Evolutionary conservation across 176 grass and related monocot species (phyloP), one percentile per base, ranked within the genome.

Genomic region (Microstegium vimineum): DNA sequence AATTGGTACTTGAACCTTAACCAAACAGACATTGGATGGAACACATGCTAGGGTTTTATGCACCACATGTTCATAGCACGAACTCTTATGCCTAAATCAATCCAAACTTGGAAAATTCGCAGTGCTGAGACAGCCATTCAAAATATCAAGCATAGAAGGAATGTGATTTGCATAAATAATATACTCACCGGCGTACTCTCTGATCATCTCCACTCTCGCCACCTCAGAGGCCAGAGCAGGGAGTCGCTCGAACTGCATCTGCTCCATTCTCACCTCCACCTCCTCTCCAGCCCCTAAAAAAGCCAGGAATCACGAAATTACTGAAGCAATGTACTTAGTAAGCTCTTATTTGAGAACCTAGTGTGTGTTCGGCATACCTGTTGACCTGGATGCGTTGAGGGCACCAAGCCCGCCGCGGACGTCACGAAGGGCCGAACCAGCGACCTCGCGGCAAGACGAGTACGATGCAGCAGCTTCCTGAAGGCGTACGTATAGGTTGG

Each of bases 211-310:
- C 73, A 95, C 85, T 81, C 91, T 90, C 75, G 87, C 85, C 32
- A 99, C 97, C 82, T 99, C 93, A 52, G 83, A 89, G 28, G 97
- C 93, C 30, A 99, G 86, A 64, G 89, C 80, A 41, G 89, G 87
- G 66, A 99, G 91, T 73, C 87, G 90, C 74, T 89, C 89, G 11
- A 79, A 82, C 54, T 87, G 54, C 75, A 90, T 62, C 57, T 75
- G 74, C 59, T 92, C 87, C 11, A 63, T 85, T 45, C 75, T 86
- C 61, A 33, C 63, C 14, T 84, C 76, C 62, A 85, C 85, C 34
- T 75, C 63, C 35, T 82, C 75, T 61, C 4, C 76, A 68, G 3
- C 78, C 77, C 74, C 87, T 89, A 82, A 45, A 78, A 75, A 46
- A 26, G 7, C 8, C 65, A 72, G 18, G 5, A 4, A 60, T 62